Base-by-base conservation (phyloP, 1,139 yeast genomes). In the Starmera stellimalicola region DNA sequence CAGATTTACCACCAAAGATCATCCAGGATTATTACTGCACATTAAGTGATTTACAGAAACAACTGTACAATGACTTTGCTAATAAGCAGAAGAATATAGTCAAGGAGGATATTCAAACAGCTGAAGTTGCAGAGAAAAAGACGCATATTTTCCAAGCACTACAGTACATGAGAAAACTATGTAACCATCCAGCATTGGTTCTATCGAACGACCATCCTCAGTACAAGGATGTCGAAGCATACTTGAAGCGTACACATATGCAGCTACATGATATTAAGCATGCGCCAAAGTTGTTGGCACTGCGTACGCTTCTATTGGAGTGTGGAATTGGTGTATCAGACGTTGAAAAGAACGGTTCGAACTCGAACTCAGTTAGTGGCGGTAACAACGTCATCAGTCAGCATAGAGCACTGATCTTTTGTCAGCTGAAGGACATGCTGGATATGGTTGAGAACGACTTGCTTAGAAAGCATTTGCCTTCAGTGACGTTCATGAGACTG, bases 11-110 rank as follows among this genome's bases (percentile, higher is more conserved):
- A 9, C 99, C 99, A 29, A 93, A 93, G 60, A 91, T 93, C 46
- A 91, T 93, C 46, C 99, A 93, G 57, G 99, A 93, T 62, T 88
- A 93, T 55, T 91, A 91, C 56, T 93, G 98, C 64, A 97, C 91
- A 47, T 66, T 93, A 43, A 84, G 95, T 50, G 95, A 85, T 40
- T 63, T 87, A 39, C 99, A 93, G 56, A 81, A 80, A 51, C 81
- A 77, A 45, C 63, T 93, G 32, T 93, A 93, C 60, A 82, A 77
- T 40, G 94, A 85, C 54, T 91, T 93, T 61, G 88, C 94, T n/a
- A 75, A 71, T 47, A 84, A 83, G 52, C 96, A 91, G 52, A 83
- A 84, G 54, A 61, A 70, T 5, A 64, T 73, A 3, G 91, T 88
- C 6, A 76, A 73, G 42, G 70, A 71, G 38, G 93, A 81, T 39